phyloP scores from a whole-genome alignment of 352 stramenopile species.

The Aphanomyces stellatus region DNA sequence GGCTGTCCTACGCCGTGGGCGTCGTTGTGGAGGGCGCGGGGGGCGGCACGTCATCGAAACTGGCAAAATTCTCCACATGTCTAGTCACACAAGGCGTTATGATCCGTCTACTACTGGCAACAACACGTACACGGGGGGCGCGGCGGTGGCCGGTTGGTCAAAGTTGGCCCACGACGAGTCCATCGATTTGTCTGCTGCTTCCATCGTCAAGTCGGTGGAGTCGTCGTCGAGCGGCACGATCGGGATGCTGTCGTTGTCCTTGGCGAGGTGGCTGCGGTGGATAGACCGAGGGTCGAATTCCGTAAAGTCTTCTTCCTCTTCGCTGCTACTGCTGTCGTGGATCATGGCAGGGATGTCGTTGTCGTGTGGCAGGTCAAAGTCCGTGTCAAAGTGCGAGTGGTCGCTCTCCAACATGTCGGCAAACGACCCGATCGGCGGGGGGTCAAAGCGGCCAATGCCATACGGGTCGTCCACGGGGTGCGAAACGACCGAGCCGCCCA shows the following conservation, averaged over 20 bases:
- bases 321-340: slow-evolving; percentile 80
- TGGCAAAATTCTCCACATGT: slow-evolving; percentile 5
- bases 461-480: slow-evolving; percentile 54
- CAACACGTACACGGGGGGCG: slow-evolving; percentile 14
- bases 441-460: slow-evolving; percentile 59
- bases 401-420: slow-evolving; percentile 68
- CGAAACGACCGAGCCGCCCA: slow-evolving; percentile 57
- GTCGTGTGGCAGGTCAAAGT: slow-evolving; percentile 60
- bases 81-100: not conserved
- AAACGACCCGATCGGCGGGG: slow-evolving; percentile 71
- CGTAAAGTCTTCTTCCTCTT: slow-evolving; percentile 61
- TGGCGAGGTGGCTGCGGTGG: not conserved
- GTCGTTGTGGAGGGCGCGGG: not conserved
- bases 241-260: slow-evolving; percentile 18
- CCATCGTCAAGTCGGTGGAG: slow-evolving; percentile 33
- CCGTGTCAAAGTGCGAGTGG: slow-evolving; percentile 52
- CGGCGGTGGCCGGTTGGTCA: not conserved
- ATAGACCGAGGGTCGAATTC: slow-evolving; percentile 18
- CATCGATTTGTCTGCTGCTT: slow-evolving; percentile 7
- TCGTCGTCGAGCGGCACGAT: slow-evolving; percentile 20
- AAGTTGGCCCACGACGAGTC: slow-evolving; percentile 20
- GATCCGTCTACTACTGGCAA: slow-evolving; percentile 18
- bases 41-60: slow-evolving; percentile 13
- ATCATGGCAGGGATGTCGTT: slow-evolving; percentile 74
- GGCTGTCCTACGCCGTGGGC: not conserved